Evolutionary conservation across 805 yeast genomes (phyloP).

Genomic region (Kuraishia piskuri): DNA sequence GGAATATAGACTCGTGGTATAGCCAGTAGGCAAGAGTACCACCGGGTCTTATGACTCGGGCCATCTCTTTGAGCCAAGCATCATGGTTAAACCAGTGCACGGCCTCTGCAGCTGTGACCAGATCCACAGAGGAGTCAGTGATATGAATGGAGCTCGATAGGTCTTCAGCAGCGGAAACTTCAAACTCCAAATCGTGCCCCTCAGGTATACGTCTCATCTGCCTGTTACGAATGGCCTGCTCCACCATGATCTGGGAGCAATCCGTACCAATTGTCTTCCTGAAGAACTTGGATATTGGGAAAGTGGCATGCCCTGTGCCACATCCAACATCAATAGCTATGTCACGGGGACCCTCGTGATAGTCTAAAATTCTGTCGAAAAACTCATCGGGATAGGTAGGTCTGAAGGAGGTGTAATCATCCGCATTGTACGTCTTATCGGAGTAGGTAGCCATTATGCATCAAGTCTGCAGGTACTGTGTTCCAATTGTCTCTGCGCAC

Average conservation of each 20-base stretch:
- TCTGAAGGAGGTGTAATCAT: constrained; percentile 46
- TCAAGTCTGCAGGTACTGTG: not conserved
- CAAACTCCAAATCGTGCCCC: constrained; percentile 11
- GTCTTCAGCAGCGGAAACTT: constrained; percentile 18
- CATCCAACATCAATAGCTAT: constrained; percentile 67
- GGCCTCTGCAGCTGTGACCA: constrained; percentile 71
- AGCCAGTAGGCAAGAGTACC: constrained; percentile 66
- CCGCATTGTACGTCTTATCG: constrained; percentile 39
- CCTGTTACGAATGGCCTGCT: constrained; percentile 24
- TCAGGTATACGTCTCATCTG: constrained; percentile 1
- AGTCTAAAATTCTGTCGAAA: constrained; percentile 31
- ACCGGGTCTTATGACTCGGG: constrained; percentile 39
- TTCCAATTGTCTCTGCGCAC: not conserved
- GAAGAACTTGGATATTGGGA: constrained; percentile 37
- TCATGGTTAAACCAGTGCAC: constrained; percentile 70
- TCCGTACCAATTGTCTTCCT: constrained; percentile 56
- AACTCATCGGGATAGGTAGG: constrained; percentile 58
- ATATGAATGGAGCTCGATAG: constrained; percentile 11
- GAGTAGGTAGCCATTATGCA: constrained; percentile 56
- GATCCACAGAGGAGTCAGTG: constrained; percentile 34
- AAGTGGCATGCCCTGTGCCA: constrained; percentile 72
- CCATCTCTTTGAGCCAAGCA: constrained; percentile 39
- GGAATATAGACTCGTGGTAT: constrained; percentile 56
- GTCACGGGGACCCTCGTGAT: constrained; percentile 20
- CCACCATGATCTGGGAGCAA: constrained; percentile 48